These are phyloP conservation scores for Anastatica hierochuntica DNA, from an alignment of 345 rosid genomes.

Conservation along the genomic window DNA sequence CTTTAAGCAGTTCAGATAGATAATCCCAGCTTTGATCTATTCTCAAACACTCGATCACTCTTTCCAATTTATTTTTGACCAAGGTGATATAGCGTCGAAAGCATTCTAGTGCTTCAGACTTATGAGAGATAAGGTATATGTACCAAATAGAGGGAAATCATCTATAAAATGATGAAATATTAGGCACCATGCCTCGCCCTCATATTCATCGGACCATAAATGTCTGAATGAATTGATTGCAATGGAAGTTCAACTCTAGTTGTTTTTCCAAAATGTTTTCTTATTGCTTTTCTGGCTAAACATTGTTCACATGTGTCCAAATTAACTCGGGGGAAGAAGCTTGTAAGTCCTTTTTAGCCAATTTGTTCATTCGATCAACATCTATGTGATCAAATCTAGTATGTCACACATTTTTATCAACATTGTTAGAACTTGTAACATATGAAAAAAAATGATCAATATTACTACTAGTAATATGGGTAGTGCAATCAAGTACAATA, in stretches of 20 bases:
- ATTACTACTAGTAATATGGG: background rate
- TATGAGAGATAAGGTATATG: no score
- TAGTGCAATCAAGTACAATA: background rate
- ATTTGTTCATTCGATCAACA: no score
- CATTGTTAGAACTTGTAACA: background rate
- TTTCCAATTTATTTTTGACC: no score
- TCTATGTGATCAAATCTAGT: background rate
- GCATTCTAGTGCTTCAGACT: no score
- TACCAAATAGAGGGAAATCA: no score
- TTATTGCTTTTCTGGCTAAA: background rate
- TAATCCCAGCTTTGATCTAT: no score
- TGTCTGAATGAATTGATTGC: background rate
- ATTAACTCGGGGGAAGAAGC: background rate
- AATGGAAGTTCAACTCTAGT: background rate
- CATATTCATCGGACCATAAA: background rate
- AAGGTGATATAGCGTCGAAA: no score
- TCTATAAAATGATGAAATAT: no score
- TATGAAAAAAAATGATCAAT: background rate
- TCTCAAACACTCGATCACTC: no score
- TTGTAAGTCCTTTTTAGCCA: background rate
- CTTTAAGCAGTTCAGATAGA: no score
- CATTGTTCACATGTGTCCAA: background rate
- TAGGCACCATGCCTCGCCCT: no score
- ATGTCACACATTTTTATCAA: background rate
- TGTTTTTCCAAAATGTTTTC: constrained; percentile 6